A percentile compares a stretch with the other conserved stretches of the same genome.
phyloP scores from a whole-genome alignment of 106 monocot genomes.

The Dactylorhiza incarnata region DNA sequence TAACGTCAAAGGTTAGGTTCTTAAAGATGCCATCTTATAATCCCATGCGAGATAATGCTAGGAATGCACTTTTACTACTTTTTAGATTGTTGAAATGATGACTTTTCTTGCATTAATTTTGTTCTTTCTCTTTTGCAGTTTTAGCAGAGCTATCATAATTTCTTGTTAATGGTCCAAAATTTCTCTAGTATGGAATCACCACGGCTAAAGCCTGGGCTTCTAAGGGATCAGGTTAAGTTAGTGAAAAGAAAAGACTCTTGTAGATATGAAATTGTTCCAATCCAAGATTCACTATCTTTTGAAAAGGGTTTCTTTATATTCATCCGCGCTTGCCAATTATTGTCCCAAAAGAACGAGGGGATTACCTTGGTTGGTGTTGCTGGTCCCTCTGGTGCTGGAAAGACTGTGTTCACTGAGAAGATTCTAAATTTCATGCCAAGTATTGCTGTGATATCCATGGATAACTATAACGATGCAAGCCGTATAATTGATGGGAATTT shows the following conservation, averaged over 20 bases:
- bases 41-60: background rate
- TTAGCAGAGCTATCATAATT: background rate
- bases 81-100: background rate
- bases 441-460: constrained; percentile 90
- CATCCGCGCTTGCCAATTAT: constrained; percentile 89
- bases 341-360: constrained; percentile 83
- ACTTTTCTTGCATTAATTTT: background rate
- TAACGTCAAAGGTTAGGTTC: background rate
- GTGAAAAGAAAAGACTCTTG: constrained; percentile 59
- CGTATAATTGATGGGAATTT: constrained; percentile 96
- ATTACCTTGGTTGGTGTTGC: constrained; percentile 87
- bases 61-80: background rate
- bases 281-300: constrained; percentile 79
- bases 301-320: constrained; percentile 93
- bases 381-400: constrained; percentile 96
- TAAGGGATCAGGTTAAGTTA: constrained; percentile 90
- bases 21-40: background rate
- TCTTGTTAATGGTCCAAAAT: constrained; percentile 59
- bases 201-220: constrained; percentile 50
- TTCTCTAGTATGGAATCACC: constrained; percentile 51
- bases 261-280: constrained; percentile 76
- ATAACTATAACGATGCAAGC: constrained; percentile 92
- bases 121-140: constrained; percentile 3
- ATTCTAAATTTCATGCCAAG: constrained; percentile 91
- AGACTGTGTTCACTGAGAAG: constrained; percentile 95